Conservation (phyloP, 2,329 filamentous ascomycete genomes). For the Clarireedia monteithiana region DNA sequence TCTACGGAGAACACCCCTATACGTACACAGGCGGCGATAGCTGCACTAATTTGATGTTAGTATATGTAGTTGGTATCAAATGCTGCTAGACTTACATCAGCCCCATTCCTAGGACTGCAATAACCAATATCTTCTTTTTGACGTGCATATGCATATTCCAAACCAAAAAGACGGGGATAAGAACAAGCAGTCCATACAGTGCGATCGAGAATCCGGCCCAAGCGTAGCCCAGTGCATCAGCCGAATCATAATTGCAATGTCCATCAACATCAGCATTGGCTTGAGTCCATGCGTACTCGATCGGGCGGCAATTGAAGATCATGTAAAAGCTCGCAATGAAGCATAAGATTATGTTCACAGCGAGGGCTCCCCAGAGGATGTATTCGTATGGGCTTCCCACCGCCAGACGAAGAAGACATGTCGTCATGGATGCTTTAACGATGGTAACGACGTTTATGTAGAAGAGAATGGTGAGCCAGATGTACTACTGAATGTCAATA, state of each 20-base stretch:
- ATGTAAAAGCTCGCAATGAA: constrained; percentile 5
- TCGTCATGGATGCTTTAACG: constrained; percentile 4
- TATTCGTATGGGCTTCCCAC: background rate
- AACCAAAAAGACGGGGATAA: constrained; percentile 4
- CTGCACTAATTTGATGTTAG: background rate
- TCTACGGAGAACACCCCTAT: background rate
- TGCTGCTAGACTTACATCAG: background rate
- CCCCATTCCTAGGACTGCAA: constrained; percentile 3
- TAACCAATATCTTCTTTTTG: constrained; percentile 2
- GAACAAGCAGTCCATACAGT: constrained; percentile 1
- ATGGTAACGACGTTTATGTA: constrained; percentile 3
- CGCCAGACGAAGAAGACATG: constrained; percentile 8
- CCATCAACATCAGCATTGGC: constrained; percentile 1
- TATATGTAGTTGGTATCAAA: background rate
- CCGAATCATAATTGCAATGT: constrained; percentile 3
- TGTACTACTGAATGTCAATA: constrained; percentile 1
- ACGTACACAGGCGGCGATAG: background rate
- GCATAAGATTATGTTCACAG: constrained; percentile 3
- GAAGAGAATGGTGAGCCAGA: constrained; percentile 6
- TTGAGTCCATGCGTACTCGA: constrained; percentile 5
- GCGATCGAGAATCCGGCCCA: constrained; percentile 1
- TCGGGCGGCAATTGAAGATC: constrained; percentile 6
- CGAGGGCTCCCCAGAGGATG: constrained; percentile 3
- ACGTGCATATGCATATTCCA: constrained; percentile 9
- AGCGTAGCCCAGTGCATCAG: constrained; percentile 2